Percentiles rank a stretch among this genome's conserved stretches.
These are phyloP conservation scores for Geoglossum cookeanum DNA, from an alignment of 2,329 filamentous ascomycete species.

Conservation along the genomic window DNA sequence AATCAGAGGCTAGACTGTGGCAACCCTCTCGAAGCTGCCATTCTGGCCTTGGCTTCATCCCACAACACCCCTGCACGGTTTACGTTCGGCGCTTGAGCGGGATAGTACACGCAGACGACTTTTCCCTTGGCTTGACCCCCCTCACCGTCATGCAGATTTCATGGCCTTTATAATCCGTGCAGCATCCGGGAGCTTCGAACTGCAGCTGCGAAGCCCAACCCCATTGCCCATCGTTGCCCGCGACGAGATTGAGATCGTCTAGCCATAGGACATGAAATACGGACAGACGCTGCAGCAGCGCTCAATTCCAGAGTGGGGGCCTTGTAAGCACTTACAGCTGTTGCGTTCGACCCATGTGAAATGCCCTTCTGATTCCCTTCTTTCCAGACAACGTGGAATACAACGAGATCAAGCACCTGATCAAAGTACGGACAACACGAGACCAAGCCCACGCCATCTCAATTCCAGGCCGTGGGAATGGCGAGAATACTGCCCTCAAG, in stretches of 20 bases:
- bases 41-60: too few species aligned
- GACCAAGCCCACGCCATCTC: constrained; percentile 50
- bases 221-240: neutral
- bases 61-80: too few species aligned
- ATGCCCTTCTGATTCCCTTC: neutral
- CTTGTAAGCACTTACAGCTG: constrained; percentile 10
- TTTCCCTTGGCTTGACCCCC: too few species aligned
- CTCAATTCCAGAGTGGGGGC: constrained; percentile 4
- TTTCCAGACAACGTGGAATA: constrained; percentile 67
- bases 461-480: constrained; percentile 47
- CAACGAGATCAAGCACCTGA: constrained; percentile 67
- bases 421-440: constrained; percentile 59
- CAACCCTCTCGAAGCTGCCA: too few species aligned
- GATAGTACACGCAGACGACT: too few species aligned
- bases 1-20: too few species aligned
- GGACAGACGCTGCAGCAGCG: constrained; percentile 3
- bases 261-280: constrained; percentile 3
- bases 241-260: neutral
- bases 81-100: too few species aligned
- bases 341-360: neutral
- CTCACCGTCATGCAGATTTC: too few species aligned
- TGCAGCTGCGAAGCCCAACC: too few species aligned
- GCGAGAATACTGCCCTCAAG: constrained; percentile 33
- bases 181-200: too few species aligned
- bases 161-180: too few species aligned